Evolutionary conservation across 176 grass and related monocot species (phyloP).

Genomic region (Bonia amplexicaulis): DNA sequence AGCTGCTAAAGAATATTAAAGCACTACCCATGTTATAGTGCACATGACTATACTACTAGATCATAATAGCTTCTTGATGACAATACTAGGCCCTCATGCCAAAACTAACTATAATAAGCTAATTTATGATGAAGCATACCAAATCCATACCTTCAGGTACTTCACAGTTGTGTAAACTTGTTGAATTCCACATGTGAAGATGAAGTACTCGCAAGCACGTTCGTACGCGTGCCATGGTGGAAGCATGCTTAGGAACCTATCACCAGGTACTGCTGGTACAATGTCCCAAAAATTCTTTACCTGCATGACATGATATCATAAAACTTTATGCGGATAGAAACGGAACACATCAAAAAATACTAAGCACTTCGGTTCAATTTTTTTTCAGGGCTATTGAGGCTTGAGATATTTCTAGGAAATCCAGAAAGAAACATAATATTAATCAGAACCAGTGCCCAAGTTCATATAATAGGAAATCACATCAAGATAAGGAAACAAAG

Average conservation of each 20-base stretch:
- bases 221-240: conserved; percentile 98
- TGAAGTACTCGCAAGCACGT: conserved; percentile 85
- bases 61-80: not conserved
- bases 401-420: conserved; percentile 15
- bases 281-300: conserved; percentile 88
- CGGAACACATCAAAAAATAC: not conserved
- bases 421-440: not conserved
- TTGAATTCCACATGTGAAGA: conserved; percentile 69
- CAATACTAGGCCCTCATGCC: not conserved
- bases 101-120: not conserved
- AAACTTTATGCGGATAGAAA: conserved; percentile 1
- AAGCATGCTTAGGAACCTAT: conserved; percentile 95
- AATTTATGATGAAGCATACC: conserved; percentile 1
- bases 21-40: not conserved
- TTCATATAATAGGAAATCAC: conserved; percentile 13
- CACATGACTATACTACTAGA: not conserved
- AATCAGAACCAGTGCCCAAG: not conserved
- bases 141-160: conserved; percentile 61
- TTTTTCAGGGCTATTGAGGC: not conserved
- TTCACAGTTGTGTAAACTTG: conserved; percentile 97
- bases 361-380: not conserved
- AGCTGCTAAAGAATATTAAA: not conserved
- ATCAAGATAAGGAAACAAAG: conserved; percentile 11
- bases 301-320: conserved; percentile 39
- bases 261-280: conserved; percentile 69